These are phyloP conservation scores for Fusarium praegraminearum DNA, from an alignment of 2,329 filamentous ascomycete genomes.

Conservation along the genomic window DNA sequence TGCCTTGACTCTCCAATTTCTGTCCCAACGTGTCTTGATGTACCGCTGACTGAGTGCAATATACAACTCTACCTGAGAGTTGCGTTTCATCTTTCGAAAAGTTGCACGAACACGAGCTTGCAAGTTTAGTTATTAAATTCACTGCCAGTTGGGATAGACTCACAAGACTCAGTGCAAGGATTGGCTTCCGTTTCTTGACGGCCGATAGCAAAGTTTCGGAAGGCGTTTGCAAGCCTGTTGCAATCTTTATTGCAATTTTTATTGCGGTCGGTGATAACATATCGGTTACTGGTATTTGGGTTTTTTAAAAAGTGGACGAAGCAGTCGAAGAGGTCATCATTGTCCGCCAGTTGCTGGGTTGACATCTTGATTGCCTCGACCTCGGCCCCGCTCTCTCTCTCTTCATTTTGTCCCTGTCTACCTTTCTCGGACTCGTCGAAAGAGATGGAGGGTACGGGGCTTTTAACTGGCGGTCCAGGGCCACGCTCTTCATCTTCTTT, in stretches of 20 bases:
- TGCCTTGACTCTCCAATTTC: background rate
- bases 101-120: background rate
- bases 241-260: too few relatives aligned
- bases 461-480: background rate
- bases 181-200: background rate
- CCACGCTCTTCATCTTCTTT: background rate
- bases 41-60: background rate
- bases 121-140: background rate
- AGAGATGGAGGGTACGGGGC: background rate
- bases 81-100: background rate
- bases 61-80: background rate
- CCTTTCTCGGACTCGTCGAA: background rate
- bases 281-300: background rate
- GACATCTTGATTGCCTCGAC: too few relatives aligned
- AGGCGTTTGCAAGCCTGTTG: background rate
- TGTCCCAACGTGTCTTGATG: too few relatives aligned
- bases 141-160: background rate
- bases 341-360: background rate
- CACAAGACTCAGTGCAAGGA: background rate
- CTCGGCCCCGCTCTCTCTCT: too few relatives aligned
- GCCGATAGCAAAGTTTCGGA: rapidly evolving
- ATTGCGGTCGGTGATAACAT: background rate
- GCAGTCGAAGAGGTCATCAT: background rate
- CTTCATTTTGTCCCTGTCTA: background rate
- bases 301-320: background rate